A percentile compares a stretch with the other conserved stretches of the same genome.
Evolutionary conservation across 352 stramenopile species (phyloP).

Genomic region (Globisporangium uncinulatum): DNA sequence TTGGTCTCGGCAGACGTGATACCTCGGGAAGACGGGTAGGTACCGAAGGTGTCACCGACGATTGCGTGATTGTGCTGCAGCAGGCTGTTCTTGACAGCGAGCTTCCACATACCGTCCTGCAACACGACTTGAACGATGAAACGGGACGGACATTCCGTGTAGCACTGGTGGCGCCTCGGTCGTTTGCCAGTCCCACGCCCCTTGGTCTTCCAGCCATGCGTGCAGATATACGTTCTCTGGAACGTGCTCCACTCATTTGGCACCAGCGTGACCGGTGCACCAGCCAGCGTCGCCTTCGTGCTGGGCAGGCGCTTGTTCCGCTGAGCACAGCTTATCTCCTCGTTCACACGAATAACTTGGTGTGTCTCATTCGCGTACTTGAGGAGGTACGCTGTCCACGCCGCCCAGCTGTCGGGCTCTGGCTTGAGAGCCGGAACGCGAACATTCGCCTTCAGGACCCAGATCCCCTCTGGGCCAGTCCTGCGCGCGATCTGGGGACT

Average conservation of each 20-base stretch:
- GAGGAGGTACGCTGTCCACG: neutral
- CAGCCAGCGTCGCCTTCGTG: neutral
- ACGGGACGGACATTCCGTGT: neutral
- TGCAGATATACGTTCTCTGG: neutral
- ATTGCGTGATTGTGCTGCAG: neutral
- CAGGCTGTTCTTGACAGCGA: neutral
- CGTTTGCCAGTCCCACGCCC: neutral
- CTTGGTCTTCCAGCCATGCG: neutral
- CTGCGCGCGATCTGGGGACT: too few relatives aligned
- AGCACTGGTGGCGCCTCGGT: neutral
- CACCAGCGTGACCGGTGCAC: neutral
- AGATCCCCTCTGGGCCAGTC: too few relatives aligned
- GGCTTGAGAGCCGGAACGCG: neutral
- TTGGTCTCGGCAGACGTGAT: too few relatives aligned
- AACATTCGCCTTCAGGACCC: neutral
- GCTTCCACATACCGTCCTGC: neutral
- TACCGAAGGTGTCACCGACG: too few relatives aligned
- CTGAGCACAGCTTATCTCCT: neutral
- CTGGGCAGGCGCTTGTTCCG: neutral
- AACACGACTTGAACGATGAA: neutral
- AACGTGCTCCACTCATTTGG: neutral
- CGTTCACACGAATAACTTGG: neutral
- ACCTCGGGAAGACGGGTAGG: too few relatives aligned
- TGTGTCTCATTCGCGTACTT: neutral
- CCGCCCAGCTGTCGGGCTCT: neutral